phyloP scores from a whole-genome alignment of 192 early-diverging fungal species.

The Coemansia sp. region DNA sequence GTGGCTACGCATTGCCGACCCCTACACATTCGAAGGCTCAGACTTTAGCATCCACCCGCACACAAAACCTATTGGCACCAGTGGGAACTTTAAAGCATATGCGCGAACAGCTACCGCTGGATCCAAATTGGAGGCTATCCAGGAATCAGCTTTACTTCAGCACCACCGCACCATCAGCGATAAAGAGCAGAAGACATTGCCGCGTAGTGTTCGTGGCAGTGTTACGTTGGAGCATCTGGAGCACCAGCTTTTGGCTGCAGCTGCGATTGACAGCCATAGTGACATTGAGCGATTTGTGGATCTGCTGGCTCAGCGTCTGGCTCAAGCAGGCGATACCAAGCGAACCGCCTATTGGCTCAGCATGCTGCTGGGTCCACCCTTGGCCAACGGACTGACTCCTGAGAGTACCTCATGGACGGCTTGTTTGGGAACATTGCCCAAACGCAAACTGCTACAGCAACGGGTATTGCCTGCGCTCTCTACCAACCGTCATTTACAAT shows the following conservation, averaged over 20 bases:
- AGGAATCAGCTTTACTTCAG: background rate
- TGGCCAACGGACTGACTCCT: background rate
- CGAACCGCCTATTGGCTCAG: constrained; percentile 29
- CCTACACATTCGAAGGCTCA: constrained; percentile 14
- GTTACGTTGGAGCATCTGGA: constrained; percentile 53
- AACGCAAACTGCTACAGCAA: constrained; percentile 59
- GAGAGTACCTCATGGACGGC: constrained; percentile 7
- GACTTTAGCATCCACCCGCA: constrained; percentile 16
- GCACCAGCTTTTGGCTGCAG: constrained; percentile 24
- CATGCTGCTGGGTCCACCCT: constrained; percentile 42
- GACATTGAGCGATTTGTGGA: constrained; percentile 31
- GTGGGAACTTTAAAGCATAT: background rate
- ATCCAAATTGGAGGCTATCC: constrained; percentile 10
- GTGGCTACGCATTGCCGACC: constrained; percentile 33
- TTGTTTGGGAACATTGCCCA: constrained; percentile 54
- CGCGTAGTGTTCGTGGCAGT: background rate
- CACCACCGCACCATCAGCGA: background rate
- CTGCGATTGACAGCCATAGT: constrained; percentile 9
- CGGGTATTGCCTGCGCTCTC: constrained; percentile 69
- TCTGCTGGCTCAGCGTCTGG: constrained; percentile 16
- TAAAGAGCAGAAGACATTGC: background rate
- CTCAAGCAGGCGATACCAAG: constrained; percentile 9
- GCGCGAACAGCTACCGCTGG: background rate
- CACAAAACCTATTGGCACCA: background rate
- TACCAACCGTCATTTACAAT: constrained; percentile 64